These are phyloP conservation scores for Telopea speciosissima DNA, from an alignment of 177 flowering plant species.

Conservation along the genomic window DNA sequence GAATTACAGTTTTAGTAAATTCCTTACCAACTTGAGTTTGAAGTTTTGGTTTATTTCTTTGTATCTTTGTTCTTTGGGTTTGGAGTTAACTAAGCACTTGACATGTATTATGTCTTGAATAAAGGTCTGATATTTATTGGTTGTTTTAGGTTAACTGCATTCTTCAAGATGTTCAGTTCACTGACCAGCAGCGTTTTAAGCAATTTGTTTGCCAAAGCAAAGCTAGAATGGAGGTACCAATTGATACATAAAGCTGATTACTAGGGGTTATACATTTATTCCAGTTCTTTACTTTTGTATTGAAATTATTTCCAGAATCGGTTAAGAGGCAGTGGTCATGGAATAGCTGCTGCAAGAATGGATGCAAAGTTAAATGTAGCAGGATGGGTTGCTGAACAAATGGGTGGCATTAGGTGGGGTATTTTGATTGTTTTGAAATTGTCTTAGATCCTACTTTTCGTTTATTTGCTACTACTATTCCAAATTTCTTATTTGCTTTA, in stretches of 20 bases:
- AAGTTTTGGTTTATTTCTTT: too few relatives aligned
- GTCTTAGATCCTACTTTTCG: background rate
- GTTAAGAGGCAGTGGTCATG: slow-evolving; percentile 96
- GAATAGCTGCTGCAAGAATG: slow-evolving; percentile 96
- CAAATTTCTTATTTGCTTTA: background rate
- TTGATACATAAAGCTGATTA: slow-evolving; percentile 2
- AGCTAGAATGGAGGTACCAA: slow-evolving; percentile 95
- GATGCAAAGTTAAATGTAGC: slow-evolving; percentile 89
- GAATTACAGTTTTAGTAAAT: too few relatives aligned
- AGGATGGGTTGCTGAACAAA: slow-evolving; percentile 90
- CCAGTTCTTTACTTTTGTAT: background rate
- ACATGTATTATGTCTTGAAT: slow-evolving; percentile 1
- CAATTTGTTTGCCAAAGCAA: slow-evolving; percentile 98
- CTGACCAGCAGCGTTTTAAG: slow-evolving; percentile 91
- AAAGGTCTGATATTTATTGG: slow-evolving; percentile 10
- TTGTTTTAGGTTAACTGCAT: slow-evolving; percentile 58
- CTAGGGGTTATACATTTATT: background rate
- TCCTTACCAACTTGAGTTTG: too few relatives aligned
- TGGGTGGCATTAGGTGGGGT: slow-evolving; percentile 87
- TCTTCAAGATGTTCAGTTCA: slow-evolving; percentile 93
- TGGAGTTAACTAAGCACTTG: background rate
- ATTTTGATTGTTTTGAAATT: slow-evolving; percentile 2
- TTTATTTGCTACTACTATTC: background rate
- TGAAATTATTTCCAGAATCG: slow-evolving; percentile 52
- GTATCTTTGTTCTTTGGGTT: too few relatives aligned